Conservation (phyloP, 257 asterid genomes). For the Hygrophila difformis region DNA sequence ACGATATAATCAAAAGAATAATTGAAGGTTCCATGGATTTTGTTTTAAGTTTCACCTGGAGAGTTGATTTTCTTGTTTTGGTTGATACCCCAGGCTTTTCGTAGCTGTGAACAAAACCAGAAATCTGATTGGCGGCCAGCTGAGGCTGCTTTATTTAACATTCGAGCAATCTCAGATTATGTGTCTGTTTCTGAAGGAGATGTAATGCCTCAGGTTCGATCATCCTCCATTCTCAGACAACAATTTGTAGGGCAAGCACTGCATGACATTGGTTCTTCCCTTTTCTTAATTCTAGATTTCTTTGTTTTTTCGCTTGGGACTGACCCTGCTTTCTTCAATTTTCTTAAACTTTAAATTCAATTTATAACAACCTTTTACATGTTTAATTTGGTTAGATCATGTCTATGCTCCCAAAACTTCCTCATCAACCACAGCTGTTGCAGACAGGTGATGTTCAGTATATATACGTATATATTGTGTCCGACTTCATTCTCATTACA, state of each 20-base stretch:
- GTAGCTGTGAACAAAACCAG: constrained; percentile 37
- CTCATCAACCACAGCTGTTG: constrained; percentile 87
- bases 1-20: too few species aligned
- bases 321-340: constrained; percentile 6
- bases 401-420: constrained; percentile 85
- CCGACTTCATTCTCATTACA: too few species aligned
- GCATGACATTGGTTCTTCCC: too few species aligned
- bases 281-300: too few species aligned
- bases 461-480: too few species aligned
- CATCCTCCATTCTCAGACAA: too few species aligned
- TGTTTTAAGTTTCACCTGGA: too few species aligned
- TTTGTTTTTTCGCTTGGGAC: constrained; percentile 1
- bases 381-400: constrained; percentile 48
- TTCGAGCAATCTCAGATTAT: constrained; percentile 84
- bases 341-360: constrained; percentile 2
- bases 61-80: too few species aligned
- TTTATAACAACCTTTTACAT: constrained; percentile 10
- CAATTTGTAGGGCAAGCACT: too few species aligned
- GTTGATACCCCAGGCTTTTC: too few species aligned
- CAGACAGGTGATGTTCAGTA: constrained; percentile 77
- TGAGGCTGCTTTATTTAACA: constrained; percentile 91
- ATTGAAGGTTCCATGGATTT: too few species aligned
- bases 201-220: constrained; percentile 88
- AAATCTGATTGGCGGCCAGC: constrained; percentile 77
- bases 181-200: constrained; percentile 73